Conservation (phyloP, 441 rosid species). For the Gossypium gossypioides region DNA sequence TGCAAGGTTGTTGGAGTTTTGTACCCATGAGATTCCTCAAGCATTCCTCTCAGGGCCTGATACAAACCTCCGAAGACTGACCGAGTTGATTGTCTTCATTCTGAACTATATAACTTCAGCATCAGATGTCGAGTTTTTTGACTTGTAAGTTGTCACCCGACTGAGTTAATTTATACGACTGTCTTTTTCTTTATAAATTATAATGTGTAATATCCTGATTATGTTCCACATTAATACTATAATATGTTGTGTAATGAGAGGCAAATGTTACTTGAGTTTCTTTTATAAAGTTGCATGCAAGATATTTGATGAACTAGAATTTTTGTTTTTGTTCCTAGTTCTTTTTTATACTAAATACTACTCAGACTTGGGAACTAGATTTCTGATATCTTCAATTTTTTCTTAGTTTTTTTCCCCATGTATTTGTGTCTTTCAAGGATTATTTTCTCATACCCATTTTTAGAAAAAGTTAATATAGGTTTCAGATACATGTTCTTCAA, state of each 20-base stretch:
- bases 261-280: constrained; percentile 6
- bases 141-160: constrained; percentile 50
- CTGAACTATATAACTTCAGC: constrained; percentile 77
- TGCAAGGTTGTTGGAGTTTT: constrained; percentile 86
- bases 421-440: neutral
- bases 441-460: neutral
- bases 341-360: neutral
- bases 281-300: constrained; percentile 8
- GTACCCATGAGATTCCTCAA: constrained; percentile 73
- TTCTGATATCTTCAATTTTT: neutral
- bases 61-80: constrained; percentile 84
- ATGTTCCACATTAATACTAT: neutral
- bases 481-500: neutral
- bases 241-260: neutral
- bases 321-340: neutral
- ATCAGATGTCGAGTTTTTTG: constrained; percentile 83
- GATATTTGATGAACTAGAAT: neutral
- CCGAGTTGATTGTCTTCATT: constrained; percentile 75
- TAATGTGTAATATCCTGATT: neutral
- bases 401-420: neutral
- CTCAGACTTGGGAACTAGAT: neutral
- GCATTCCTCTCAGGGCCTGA: constrained; percentile 75
- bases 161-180: constrained; percentile 3
- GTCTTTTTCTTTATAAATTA: neutral
- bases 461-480: neutral